Evolutionary conservation across 768 basidiomycete genomes (phyloP).

Genomic region (Pleurotus tuber-regium): DNA sequence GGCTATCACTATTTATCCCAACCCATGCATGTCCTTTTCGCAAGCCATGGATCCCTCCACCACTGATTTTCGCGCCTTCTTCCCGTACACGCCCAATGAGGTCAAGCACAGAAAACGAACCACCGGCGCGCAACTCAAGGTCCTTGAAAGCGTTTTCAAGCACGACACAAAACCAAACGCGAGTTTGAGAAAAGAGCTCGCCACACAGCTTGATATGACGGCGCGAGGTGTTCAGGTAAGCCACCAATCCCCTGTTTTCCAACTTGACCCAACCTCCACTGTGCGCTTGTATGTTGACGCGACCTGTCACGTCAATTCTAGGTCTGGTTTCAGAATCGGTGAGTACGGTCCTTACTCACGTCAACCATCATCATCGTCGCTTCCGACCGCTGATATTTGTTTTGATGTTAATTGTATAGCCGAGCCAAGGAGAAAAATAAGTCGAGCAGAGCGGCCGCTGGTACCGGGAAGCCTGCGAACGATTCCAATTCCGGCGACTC

Average conservation of each 20-base stretch:
- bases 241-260: slow-evolving; percentile 17
- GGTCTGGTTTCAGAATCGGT: slow-evolving; percentile 94
- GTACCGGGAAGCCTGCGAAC: slow-evolving; percentile 31
- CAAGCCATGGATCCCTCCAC: slow-evolving; percentile 51
- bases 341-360: too few relatives aligned
- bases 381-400: slow-evolving; percentile 10
- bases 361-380: slow-evolving; percentile 7
- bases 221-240: slow-evolving; percentile 91
- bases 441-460: slow-evolving; percentile 42
- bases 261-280: too few relatives aligned
- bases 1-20: slow-evolving; percentile 20
- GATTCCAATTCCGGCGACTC: slow-evolving; percentile 13
- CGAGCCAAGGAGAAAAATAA: slow-evolving; percentile 83
- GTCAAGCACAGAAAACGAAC: slow-evolving; percentile 95
- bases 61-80: slow-evolving; percentile 82
- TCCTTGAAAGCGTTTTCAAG: slow-evolving; percentile 85
- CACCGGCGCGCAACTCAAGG: slow-evolving; percentile 81
- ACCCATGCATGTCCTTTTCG: slow-evolving; percentile 17
- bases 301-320: slow-evolving; percentile 29
- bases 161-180: slow-evolving; percentile 92
- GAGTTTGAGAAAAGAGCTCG: slow-evolving; percentile 72
- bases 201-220: slow-evolving; percentile 85
- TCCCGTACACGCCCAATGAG: slow-evolving; percentile 87
- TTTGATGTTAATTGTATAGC: slow-evolving; percentile 31
- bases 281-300: slow-evolving; percentile 8